Evolutionary conservation across 108 stramenopile species (phyloP).

Genomic region (Cyclostephanos invisitatus): DNA sequence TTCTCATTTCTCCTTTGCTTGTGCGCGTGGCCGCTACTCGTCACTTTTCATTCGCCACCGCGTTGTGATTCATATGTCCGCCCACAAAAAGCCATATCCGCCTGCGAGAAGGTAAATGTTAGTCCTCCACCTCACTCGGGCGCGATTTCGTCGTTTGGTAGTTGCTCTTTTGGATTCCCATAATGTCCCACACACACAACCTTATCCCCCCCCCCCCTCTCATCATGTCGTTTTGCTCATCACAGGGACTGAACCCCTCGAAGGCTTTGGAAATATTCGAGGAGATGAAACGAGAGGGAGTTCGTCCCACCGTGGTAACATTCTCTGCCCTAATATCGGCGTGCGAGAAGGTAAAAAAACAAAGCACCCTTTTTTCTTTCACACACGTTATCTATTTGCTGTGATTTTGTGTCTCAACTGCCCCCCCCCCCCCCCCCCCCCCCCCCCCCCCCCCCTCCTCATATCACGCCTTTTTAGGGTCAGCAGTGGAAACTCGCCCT

Average conservation of each 20-base stretch:
- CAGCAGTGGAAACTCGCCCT: conserved; percentile 93
- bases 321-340: conserved; percentile 91
- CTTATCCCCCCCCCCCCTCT: too few species aligned
- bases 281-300: conserved; percentile 81
- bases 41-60: too few species aligned
- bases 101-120: conserved; percentile 73
- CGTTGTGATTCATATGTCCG: too few species aligned
- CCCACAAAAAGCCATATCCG: conserved; percentile 58
- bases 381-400: background rate
- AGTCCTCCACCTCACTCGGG: too few species aligned
- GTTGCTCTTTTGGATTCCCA: too few species aligned
- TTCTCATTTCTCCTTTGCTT: background rate
- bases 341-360: conserved; percentile 61
- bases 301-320: conserved; percentile 87
- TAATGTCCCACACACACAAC: too few species aligned
- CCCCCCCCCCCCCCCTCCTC: background rate
- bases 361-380: background rate
- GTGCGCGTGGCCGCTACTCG: too few species aligned
- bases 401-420: background rate
- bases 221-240: too few species aligned
- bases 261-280: conserved; percentile 84
- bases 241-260: conserved; percentile 63
- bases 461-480: conserved; percentile 12
- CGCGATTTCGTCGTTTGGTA: too few species aligned
- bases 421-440: background rate